Evolutionary conservation across 1,139 yeast genomes (phyloP), one percentile per base, ranked within the genome.

Genomic region (Suhomyces kunorum): DNA sequence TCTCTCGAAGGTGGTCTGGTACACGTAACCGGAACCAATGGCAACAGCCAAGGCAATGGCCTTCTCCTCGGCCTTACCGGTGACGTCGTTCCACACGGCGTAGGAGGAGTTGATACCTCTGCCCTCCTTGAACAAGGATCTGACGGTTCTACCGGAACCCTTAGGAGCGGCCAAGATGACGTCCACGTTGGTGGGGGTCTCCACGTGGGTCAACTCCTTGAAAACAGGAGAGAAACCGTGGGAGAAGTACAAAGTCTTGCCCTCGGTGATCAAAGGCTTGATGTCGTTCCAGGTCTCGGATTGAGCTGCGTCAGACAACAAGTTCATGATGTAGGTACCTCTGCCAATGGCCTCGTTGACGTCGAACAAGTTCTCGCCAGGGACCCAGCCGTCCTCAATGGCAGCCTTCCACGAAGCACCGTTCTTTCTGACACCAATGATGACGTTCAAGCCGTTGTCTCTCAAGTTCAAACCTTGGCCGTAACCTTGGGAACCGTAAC

Each of bases 381-480:
- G 96, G 58, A 92, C 96, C 98, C 98, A 92, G 59, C 98, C 98
- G 71, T 92, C 98, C 74, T 92, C 98, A 61, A 88, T 76, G 63
- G 98, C 98, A 58, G 96, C 96, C 79, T 90, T 89, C 98, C 98
- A 92, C 48, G 98, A 92, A 58, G 96, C 94, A 78, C 98, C 98
- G 65, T 87, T 74, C 80, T 92, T 88, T 76, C 98, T 85, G 61
- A 92, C 98, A 81, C 98, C 98, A 57, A 92, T 79, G 68, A 92
- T 87, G 59, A 92, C 98, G 70, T 92, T 92, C 64, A 92, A 73
- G 70, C 98, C 98, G 64, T 92, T 90, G 80, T 92, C 98, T 78
- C 98, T 87, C 78, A 92, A 76, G 89, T 92, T 92, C 62, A 92
- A 83, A 74, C 97, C 98, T 80, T 92, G 98, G 67, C 98, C 98